Evolutionary conservation across 208 protist genomes (phyloP).

Genomic region (Borovskyia barvae): DNA sequence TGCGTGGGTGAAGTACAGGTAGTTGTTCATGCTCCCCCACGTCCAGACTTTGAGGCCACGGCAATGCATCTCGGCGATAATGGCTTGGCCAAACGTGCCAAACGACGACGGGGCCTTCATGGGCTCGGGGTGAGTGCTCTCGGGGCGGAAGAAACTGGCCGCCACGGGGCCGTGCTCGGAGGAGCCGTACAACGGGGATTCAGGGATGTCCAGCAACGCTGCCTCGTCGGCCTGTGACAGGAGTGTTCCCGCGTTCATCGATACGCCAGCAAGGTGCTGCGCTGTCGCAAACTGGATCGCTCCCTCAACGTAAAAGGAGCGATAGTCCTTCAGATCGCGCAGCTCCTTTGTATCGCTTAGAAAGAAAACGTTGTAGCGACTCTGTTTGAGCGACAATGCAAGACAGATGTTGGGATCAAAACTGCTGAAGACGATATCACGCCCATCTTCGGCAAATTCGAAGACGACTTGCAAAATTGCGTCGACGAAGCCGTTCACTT

Average conservation of each 20-base stretch:
- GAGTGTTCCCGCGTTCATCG: constrained; percentile 60
- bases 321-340: constrained; percentile 80
- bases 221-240: constrained; percentile 24
- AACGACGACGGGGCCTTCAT: constrained; percentile 28
- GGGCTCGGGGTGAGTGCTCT: constrained; percentile 16
- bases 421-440: constrained; percentile 78
- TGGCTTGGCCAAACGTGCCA: constrained; percentile 31
- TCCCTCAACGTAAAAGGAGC: constrained; percentile 64
- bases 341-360: constrained; percentile 64
- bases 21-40: constrained; percentile 68
- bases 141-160: constrained; percentile 23
- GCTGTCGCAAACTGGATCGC: constrained; percentile 70
- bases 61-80: constrained; percentile 49
- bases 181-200: constrained; percentile 10
- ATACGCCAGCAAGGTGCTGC: constrained; percentile 70
- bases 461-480: constrained; percentile 68
- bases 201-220: constrained; percentile 12
- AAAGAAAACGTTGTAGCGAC: constrained; percentile 81
- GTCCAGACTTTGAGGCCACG: constrained; percentile 66
- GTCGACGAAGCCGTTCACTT: constrained; percentile 81
- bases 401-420: constrained; percentile 81
- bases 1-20: constrained; percentile 48
- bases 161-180: constrained; percentile 16
- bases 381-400: constrained; percentile 68
- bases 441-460: constrained; percentile 38